Conservation (phyloP, 305 asterid species). For the Euphrasia arctica region DNA sequence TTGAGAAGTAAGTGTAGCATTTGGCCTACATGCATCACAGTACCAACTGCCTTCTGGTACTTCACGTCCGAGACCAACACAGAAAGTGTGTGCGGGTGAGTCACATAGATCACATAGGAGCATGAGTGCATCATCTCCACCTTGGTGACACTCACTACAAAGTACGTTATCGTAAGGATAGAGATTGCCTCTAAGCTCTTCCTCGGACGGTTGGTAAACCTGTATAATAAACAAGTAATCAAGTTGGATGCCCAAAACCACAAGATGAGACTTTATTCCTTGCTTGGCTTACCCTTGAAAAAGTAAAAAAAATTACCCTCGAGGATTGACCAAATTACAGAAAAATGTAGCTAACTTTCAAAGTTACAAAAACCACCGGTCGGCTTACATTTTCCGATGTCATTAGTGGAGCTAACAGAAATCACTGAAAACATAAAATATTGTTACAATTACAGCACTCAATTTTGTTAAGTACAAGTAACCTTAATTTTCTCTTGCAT, state of each 20-base stretch:
- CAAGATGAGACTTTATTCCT: neutral
- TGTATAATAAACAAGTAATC: constrained; percentile 24
- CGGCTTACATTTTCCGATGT: neutral
- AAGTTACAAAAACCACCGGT: neutral
- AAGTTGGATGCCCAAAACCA: neutral
- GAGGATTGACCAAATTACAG: neutral
- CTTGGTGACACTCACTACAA: constrained; percentile 66
- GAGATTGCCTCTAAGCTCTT: constrained; percentile 67
- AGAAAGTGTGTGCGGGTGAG: constrained; percentile 77
- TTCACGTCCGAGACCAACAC: constrained; percentile 74
- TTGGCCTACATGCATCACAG: constrained; percentile 70
- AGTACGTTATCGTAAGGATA: constrained; percentile 63
- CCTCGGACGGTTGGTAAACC: constrained; percentile 84
- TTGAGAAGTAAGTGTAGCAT: constrained; percentile 39
- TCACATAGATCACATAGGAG: constrained; percentile 82
- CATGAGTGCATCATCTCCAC: constrained; percentile 77
- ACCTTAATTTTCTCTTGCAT: too few relatives aligned
- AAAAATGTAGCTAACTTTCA: neutral
- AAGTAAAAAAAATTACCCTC: neutral
- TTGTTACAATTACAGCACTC: neutral
- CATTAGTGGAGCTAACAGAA: neutral
- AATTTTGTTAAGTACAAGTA: too few relatives aligned
- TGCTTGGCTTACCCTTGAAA: neutral
- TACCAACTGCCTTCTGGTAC: constrained; percentile 89
- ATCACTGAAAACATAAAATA: neutral